These are phyloP conservation scores for Geosmithia morbida DNA, from an alignment of 2,329 filamentous ascomycete genomes.

Conservation along the genomic window DNA sequence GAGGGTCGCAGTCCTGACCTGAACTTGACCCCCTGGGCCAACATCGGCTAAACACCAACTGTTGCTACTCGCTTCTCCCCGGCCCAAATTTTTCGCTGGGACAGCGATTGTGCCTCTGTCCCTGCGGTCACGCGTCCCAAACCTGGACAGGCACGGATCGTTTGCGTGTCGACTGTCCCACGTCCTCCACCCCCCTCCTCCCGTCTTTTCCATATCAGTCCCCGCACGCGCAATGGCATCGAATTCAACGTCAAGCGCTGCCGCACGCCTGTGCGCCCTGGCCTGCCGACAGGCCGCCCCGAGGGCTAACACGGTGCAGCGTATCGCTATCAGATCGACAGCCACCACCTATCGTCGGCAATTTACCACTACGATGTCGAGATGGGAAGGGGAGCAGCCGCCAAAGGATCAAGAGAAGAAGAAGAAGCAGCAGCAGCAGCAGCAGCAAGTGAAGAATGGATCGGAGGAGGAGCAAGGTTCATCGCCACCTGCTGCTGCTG, in stretches of 20 bases:
- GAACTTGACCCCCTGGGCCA: too few species aligned
- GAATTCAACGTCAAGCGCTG: conserved; percentile 22
- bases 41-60: too few species aligned
- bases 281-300: conserved; percentile 14
- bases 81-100: conserved; percentile 1
- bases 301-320: conserved; percentile 5
- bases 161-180: too few species aligned
- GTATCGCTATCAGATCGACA: conserved; percentile 8
- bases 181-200: too few species aligned
- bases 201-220: neutral
- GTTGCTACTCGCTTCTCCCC: too few species aligned
- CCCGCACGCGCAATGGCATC: conserved; percentile 2
- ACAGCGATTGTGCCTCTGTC: too few species aligned
- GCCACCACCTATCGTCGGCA: conserved; percentile 7
- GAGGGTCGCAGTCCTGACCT: too few species aligned
- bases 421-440: neutral
- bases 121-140: neutral
- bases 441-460: too few species aligned
- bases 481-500: neutral
- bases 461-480: neutral
- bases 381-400: conserved; percentile 7
- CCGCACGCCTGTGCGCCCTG: conserved; percentile 19
- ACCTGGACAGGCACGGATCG: too few species aligned
- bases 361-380: conserved; percentile 16
- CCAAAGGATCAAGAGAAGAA: neutral